These are phyloP conservation scores for Obba rivulosa DNA, from an alignment of 768 basidiomycete genomes.

Conservation along the genomic window DNA sequence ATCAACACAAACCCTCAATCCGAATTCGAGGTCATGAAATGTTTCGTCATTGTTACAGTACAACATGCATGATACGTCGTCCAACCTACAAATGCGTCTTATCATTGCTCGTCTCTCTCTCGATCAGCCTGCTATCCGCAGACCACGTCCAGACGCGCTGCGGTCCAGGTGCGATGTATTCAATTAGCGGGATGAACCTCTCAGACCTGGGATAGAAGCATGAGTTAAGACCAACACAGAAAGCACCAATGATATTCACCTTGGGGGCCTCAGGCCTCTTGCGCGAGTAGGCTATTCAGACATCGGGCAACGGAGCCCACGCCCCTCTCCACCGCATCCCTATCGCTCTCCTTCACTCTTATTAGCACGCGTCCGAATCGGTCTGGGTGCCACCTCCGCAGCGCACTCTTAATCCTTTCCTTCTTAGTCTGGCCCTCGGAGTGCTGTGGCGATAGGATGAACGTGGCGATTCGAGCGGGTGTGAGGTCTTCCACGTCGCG, in stretches of 20 bases:
- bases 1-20: too few species aligned
- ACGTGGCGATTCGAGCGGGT: constrained; percentile 46
- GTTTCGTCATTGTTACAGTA: too few species aligned
- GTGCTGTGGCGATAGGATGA: constrained; percentile 63
- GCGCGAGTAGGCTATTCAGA: constrained; percentile 59
- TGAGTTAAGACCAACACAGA: not conserved
- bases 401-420: constrained; percentile 60
- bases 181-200: too few species aligned
- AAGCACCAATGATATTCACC: not conserved
- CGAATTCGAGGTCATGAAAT: too few species aligned
- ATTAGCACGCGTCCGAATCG: constrained; percentile 55
- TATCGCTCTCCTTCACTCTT: constrained; percentile 50
- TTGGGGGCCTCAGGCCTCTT: constrained; percentile 15
- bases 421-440: constrained; percentile 52
- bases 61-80: too few species aligned
- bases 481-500: constrained; percentile 43
- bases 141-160: too few species aligned
- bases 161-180: too few species aligned
- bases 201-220: not conserved
- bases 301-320: constrained; percentile 63
- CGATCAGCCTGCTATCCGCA: too few species aligned
- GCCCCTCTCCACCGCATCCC: constrained; percentile 48
- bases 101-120: too few species aligned
- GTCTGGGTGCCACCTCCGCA: constrained; percentile 81
- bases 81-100: too few species aligned